Percentiles rank a stretch among this genome's conserved stretches.
Conservation (phyloP, 1,139 yeast species). For the Yamadazyma membranifaciens region DNA sequence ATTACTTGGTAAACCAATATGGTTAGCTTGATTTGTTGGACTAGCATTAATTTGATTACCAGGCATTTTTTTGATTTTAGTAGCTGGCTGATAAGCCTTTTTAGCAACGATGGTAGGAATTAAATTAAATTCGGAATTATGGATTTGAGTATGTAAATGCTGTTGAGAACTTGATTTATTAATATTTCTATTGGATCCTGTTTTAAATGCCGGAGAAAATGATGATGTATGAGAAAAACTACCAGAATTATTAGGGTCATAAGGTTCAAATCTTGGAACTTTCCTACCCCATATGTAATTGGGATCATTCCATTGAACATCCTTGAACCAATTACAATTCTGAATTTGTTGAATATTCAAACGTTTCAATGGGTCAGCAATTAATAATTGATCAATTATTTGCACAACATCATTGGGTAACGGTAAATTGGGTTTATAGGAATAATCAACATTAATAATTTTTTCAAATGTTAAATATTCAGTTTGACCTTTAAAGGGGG, state of each 20-base stretch:
- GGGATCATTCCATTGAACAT: constrained; percentile 43
- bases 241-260: constrained; percentile 40
- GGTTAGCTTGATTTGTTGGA: constrained; percentile 8
- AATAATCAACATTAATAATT: constrained; percentile 78
- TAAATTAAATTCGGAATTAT: constrained; percentile 33
- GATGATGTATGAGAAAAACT: constrained; percentile 16
- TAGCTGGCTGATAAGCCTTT: constrained; percentile 33
- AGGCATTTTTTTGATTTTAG: constrained; percentile 26
- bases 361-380: constrained; percentile 40
- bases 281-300: constrained; percentile 45
- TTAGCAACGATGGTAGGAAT: constrained; percentile 30
- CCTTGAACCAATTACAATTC: constrained; percentile 38
- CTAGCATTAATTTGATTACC: constrained; percentile 9
- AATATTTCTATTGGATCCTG: constrained; percentile 37
- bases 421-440: constrained; percentile 79
- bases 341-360: constrained; percentile 36
- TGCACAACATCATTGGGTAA: constrained; percentile 57
- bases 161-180: constrained; percentile 42
- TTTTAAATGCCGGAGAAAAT: constrained; percentile 36
- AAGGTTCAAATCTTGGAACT: constrained; percentile 51
- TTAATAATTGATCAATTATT: constrained; percentile 66
- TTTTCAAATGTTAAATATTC: constrained; percentile 94
- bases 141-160: constrained; percentile 43
- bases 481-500: constrained; percentile 95
- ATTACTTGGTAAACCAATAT: not conserved